Evolutionary conservation across 495 filamentous ascomycete genomes (phyloP).

Genomic region (Penicillium psychrofluorescens): DNA sequence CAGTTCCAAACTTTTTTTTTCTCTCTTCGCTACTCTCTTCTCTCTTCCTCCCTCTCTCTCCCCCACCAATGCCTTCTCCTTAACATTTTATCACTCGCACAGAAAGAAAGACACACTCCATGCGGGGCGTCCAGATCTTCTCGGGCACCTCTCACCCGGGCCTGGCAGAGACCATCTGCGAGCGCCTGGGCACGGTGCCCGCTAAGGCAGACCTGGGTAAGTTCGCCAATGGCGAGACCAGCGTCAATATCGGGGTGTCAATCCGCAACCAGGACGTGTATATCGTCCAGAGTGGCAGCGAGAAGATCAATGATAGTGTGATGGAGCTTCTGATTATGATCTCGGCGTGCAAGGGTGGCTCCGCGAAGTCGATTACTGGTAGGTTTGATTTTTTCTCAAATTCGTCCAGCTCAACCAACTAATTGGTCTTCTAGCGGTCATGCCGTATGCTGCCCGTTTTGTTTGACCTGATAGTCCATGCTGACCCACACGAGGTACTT

Average conservation of each 20-base stretch:
- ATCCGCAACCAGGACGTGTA: constrained; percentile 98
- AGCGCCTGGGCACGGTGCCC: constrained; percentile 57
- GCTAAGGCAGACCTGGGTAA: constrained; percentile 61
- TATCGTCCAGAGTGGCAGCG: constrained; percentile 94
- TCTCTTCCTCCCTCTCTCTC: constrained; percentile 3
- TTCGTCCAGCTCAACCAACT: constrained; percentile 13
- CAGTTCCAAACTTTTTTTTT: constrained; percentile 12
- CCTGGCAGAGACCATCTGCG: constrained; percentile 65
- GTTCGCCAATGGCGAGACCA: constrained; percentile 90
- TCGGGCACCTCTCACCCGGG: constrained; percentile 61
- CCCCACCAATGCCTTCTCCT: constrained; percentile 12
- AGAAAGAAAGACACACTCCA: constrained; percentile 13
- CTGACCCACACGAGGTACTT: constrained; percentile 66
- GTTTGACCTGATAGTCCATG: constrained; percentile 29
- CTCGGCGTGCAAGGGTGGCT: constrained; percentile 94
- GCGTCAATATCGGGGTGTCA: constrained; percentile 85
- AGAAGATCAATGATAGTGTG: constrained; percentile 95
- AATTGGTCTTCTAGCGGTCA: constrained; percentile 58
- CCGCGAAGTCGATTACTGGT: constrained; percentile 96
- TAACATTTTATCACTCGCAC: constrained; percentile 5
- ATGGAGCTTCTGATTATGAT: constrained; percentile 99
- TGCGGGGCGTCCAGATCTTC: constrained; percentile 67
- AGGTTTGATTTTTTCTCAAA: constrained; percentile 21
- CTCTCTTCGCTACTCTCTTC: constrained; percentile 8
- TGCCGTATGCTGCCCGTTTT: constrained; percentile 56